These are phyloP conservation scores for Solanum sejunctum DNA, from an alignment of 257 asterid species.

Conservation along the genomic window DNA sequence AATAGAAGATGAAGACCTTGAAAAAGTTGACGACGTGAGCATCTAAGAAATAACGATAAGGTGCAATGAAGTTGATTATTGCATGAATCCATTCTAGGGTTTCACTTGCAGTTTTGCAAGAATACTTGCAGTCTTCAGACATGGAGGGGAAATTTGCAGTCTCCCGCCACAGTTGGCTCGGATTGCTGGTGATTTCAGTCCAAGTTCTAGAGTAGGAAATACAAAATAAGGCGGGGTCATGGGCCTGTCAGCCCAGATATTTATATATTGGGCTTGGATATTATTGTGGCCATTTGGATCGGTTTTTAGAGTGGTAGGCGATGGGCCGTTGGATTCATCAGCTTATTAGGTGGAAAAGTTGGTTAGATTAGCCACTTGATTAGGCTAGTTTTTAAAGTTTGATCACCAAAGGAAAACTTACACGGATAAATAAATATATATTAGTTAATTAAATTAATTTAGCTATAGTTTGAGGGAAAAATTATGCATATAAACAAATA, in stretches of 20 bases:
- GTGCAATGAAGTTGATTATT: conserved; percentile 47
- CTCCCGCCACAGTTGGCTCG: not conserved
- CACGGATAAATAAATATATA: too few relatives aligned
- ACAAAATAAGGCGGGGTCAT: not conserved
- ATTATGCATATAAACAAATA: too few relatives aligned
- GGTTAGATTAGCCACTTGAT: not conserved
- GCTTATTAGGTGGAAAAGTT: not conserved
- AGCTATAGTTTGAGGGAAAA: too few relatives aligned
- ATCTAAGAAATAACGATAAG: conserved; percentile 52
- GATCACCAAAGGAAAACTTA: not conserved
- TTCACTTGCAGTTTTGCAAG: conserved; percentile 51
- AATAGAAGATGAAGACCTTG: conserved; percentile 18
- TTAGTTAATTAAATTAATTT: too few relatives aligned
- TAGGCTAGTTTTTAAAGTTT: not conserved
- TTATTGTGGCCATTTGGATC: not conserved
- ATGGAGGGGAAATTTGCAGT: not conserved
- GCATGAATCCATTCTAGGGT: conserved; percentile 75
- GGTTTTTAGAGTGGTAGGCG: not conserved
- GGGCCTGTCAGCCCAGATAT: not conserved
- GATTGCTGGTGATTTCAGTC: not conserved
- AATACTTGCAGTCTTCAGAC: conserved; percentile 15
- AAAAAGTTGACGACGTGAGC: conserved; percentile 79
- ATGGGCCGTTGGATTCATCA: not conserved
- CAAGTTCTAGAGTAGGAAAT: not conserved
- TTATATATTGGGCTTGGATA: not conserved